These are phyloP conservation scores for Cladosporium cucumerinum DNA, from an alignment of 2,329 filamentous ascomycete genomes.

Conservation along the genomic window DNA sequence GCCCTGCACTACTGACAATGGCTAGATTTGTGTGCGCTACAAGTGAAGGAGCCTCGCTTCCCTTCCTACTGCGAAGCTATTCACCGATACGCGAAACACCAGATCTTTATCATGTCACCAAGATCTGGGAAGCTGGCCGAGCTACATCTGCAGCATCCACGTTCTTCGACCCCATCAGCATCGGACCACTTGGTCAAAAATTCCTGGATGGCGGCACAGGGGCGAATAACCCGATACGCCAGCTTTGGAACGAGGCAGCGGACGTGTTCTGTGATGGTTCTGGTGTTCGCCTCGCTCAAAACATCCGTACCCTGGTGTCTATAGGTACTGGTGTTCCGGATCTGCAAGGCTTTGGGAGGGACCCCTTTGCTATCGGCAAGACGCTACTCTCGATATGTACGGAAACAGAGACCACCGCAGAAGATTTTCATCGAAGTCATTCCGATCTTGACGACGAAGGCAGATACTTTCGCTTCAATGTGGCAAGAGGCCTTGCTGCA, in stretches of 20 bases:
- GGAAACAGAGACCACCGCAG: no score
- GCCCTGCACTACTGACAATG: no score
- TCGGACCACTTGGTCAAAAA: not conserved
- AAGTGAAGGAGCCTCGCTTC: not conserved
- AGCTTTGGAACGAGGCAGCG: not conserved
- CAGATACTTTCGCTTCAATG: no score
- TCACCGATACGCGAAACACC: not conserved
- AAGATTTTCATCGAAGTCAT: no score
- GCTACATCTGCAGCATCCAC: not conserved
- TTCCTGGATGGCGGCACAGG: not conserved
- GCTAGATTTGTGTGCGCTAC: not conserved
- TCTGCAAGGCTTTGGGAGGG: no score
- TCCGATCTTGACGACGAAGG: no score
- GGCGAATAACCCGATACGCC: not conserved
- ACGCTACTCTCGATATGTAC: no score
- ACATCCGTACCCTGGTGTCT: no score
- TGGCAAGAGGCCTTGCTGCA: no score
- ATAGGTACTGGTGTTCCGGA: no score
- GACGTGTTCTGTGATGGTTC: not conserved
- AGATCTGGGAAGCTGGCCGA: not conserved
- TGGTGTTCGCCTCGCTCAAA: no score
- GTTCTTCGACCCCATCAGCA: not conserved
- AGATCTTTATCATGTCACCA: not conserved
- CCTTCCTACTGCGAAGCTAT: not conserved
- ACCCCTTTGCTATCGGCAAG: no score